These are phyloP conservation scores for Trametes maxima DNA, from an alignment of 768 basidiomycete species.

Conservation along the genomic window DNA sequence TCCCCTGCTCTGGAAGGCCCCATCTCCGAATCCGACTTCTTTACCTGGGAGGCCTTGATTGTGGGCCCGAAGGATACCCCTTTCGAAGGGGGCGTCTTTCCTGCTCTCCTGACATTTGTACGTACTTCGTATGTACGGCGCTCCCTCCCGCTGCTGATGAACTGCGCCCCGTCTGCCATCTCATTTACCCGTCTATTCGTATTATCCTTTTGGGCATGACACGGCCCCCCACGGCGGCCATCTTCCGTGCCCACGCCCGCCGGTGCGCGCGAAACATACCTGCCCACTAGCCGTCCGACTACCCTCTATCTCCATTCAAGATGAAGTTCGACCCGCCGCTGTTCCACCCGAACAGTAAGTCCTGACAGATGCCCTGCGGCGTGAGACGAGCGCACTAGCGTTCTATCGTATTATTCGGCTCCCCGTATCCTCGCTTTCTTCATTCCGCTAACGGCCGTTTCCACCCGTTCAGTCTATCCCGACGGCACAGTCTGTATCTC, in stretches of 20 bases:
- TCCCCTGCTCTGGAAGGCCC: conserved; percentile 55
- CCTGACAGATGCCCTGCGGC: conserved; percentile 3
- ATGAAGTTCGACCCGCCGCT: conserved; percentile 98
- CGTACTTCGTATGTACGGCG: conserved; percentile 38
- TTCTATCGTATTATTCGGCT: background rate
- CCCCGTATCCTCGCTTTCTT: background rate
- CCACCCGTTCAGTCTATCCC: conserved; percentile 70
- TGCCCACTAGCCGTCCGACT: conserved; percentile 74
- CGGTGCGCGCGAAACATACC: background rate
- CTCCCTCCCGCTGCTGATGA: conserved; percentile 8
- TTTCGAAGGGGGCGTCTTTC: conserved; percentile 95
- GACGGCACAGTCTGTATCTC: conserved; percentile 98
- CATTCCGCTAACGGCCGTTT: background rate
- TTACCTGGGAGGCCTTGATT: conserved; percentile 95
- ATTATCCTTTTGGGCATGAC: background rate
- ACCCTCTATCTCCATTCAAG: conserved; percentile 98
- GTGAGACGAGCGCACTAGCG: background rate
- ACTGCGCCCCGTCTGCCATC: conserved; percentile 1
- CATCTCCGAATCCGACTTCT: conserved; percentile 90
- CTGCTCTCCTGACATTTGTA: conserved; percentile 90
- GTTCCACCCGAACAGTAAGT: conserved; percentile 95
- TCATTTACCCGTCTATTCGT: background rate
- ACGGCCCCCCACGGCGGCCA: conserved; percentile 4
- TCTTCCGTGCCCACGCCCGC: conserved; percentile 11
- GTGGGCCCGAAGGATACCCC: conserved; percentile 94